phyloP scores from a whole-genome alignment of 768 basidiomycete species.

The Xanthoconium purpureum region DNA sequence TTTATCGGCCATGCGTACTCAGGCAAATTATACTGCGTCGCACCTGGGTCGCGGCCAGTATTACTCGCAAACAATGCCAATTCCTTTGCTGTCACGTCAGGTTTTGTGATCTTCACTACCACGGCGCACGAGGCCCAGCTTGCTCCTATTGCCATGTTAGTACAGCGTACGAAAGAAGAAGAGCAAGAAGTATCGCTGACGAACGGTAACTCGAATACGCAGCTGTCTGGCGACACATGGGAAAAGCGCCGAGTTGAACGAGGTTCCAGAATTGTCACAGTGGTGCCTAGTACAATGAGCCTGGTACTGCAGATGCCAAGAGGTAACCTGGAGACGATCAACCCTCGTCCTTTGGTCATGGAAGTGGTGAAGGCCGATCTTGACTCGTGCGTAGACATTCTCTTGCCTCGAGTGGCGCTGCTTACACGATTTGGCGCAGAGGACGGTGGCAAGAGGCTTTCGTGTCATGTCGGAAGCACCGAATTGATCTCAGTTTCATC shows the following conservation, averaged over 20 bases:
- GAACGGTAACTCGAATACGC: slow-evolving; percentile 22
- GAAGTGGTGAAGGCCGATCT: slow-evolving; percentile 77
- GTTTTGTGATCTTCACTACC: slow-evolving; percentile 83
- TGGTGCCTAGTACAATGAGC: slow-evolving; percentile 83
- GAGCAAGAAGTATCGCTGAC: slow-evolving; percentile 18
- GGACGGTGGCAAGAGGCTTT: slow-evolving; percentile 84
- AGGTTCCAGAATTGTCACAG: slow-evolving; percentile 85
- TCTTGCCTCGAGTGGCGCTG: background rate
- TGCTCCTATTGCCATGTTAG: slow-evolving; percentile 39
- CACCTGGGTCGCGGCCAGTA: slow-evolving; percentile 26
- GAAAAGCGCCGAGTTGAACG: slow-evolving; percentile 82
- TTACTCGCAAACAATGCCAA: slow-evolving; percentile 54
- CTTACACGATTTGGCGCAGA: slow-evolving; percentile 36
- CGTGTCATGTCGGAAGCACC: slow-evolving; percentile 85
- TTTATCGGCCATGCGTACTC: slow-evolving; percentile 64
- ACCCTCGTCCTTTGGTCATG: slow-evolving; percentile 88
- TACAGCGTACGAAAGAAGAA: slow-evolving; percentile 5
- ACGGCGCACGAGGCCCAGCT: slow-evolving; percentile 79
- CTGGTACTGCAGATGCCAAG: slow-evolving; percentile 96
- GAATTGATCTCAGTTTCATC: slow-evolving; percentile 87
- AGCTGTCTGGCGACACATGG: slow-evolving; percentile 38
- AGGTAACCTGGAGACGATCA: slow-evolving; percentile 94
- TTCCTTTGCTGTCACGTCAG: slow-evolving; percentile 70
- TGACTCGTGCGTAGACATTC: slow-evolving; percentile 41
- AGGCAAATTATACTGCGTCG: slow-evolving; percentile 61